A percentile compares a stretch with the other conserved stretches of the same genome.
Evolutionary conservation across 106 monocot species (phyloP).

Genomic region (Allium fistulosum): DNA sequence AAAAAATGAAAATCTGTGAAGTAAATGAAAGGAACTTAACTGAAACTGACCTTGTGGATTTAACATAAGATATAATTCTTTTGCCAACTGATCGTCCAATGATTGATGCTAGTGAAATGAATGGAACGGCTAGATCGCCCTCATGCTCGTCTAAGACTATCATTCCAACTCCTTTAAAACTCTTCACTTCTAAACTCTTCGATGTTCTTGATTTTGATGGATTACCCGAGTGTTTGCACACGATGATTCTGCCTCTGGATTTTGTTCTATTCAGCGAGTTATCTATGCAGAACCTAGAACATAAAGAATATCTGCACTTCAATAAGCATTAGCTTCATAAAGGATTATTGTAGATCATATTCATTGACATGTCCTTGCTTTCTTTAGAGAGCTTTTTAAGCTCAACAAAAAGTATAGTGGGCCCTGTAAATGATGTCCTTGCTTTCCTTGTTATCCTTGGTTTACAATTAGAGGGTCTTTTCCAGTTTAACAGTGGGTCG

Average conservation of each 20-base stretch:
- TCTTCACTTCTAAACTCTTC: conserved; percentile 55
- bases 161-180: conserved; percentile 84
- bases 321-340: neutral
- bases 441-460: conserved; percentile 59
- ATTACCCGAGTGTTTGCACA: conserved; percentile 57
- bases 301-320: neutral
- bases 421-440: conserved; percentile 43
- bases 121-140: conserved; percentile 61
- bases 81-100: conserved; percentile 42
- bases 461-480: conserved; percentile 38
- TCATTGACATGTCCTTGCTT: conserved; percentile 41
- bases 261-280: conserved; percentile 79
- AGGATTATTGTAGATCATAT: neutral
- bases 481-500: conserved; percentile 68
- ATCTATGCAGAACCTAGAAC: conserved; percentile 66
- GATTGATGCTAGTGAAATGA: conserved; percentile 51
- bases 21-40: neutral
- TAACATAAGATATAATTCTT: conserved; percentile 61
- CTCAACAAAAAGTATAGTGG: conserved; percentile 12
- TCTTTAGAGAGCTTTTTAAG: conserved; percentile 9
- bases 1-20: neutral
- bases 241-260: conserved; percentile 55
- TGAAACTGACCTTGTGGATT: conserved; percentile 57
- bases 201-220: conserved; percentile 57
- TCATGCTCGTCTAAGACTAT: conserved; percentile 67